Percentiles rank a stretch among this genome's conserved stretches.
These are phyloP conservation scores for Zanthoxylum bungeanum DNA, from an alignment of 345 rosid species.

Conservation along the genomic window DNA sequence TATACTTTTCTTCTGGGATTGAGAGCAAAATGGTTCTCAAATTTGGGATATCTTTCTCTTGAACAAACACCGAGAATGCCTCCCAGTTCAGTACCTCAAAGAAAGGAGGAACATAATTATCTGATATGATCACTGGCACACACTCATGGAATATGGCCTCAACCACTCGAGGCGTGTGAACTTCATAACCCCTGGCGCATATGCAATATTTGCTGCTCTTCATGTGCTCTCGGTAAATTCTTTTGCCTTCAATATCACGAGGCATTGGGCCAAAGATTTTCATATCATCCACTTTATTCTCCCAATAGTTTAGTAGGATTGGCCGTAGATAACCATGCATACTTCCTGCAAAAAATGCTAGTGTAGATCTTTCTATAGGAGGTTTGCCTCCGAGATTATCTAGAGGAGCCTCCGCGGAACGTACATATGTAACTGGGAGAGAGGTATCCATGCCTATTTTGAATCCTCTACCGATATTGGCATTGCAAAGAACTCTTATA, in stretches of 20 bases:
- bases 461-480: conserved; percentile 72
- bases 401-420: conserved; percentile 50
- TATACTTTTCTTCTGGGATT: conserved; percentile 60
- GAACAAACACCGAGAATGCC: conserved; percentile 65
- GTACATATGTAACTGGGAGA: conserved; percentile 71
- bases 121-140: conserved; percentile 83
- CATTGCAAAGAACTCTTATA: conserved; percentile 73
- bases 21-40: conserved; percentile 63
- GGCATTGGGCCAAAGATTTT: conserved; percentile 76
- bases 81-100: conserved; percentile 85
- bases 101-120: conserved; percentile 87
- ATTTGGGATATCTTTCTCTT: conserved; percentile 68
- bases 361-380: conserved; percentile 52
- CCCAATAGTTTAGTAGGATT: conserved; percentile 61
- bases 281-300: conserved; percentile 70
- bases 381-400: conserved; percentile 68
- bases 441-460: conserved; percentile 66
- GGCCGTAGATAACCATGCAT: conserved; percentile 86
- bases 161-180: conserved; percentile 79
- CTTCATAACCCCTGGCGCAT: conserved; percentile 89
- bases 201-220: conserved; percentile 87
- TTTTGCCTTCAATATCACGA: conserved; percentile 54
- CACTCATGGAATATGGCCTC: conserved; percentile 78
- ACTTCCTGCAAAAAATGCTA: conserved; percentile 90
- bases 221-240: conserved; percentile 65